Percentiles rank a stretch among this genome's conserved stretches.
Evolutionary conservation across 306 rosid genomes (phyloP).

Genomic region (Dalbergia cochinchinensis): DNA sequence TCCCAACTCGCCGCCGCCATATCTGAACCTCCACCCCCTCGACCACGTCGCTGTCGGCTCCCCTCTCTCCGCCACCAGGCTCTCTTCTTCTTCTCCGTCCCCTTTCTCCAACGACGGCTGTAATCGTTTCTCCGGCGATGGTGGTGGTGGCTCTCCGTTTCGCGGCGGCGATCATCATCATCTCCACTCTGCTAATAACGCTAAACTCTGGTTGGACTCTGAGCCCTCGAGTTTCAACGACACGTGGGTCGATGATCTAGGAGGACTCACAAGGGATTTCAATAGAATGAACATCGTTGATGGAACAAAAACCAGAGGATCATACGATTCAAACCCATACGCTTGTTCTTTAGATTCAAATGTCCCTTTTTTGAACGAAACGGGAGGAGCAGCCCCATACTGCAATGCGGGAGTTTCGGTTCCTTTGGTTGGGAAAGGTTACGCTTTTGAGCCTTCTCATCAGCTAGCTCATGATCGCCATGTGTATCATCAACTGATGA

Average conservation of each 20-base stretch:
- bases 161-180: constrained; percentile 28
- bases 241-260: constrained; percentile 46
- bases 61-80: constrained; percentile 38
- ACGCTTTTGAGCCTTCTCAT: constrained; percentile 37
- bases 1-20: constrained; percentile 25
- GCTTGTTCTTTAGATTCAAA: constrained; percentile 34
- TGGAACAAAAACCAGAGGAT: constrained; percentile 41
- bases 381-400: constrained; percentile 5
- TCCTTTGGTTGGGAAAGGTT: constrained; percentile 4
- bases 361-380: constrained; percentile 45
- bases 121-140: background rate
- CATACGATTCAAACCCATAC: constrained; percentile 22
- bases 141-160: constrained; percentile 8
- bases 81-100: constrained; percentile 49
- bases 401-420: constrained; percentile 44
- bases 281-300: constrained; percentile 50
- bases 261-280: constrained; percentile 47
- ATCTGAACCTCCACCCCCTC: constrained; percentile 32
- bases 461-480: constrained; percentile 42
- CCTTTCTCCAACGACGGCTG: constrained; percentile 46
- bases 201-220: constrained; percentile 31
- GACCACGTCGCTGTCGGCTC: constrained; percentile 45
- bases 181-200: constrained; percentile 20
- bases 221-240: background rate
- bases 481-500: constrained; percentile 38